These are phyloP conservation scores for Phytopythium vexans DNA, from an alignment of 352 stramenopile species.

Conservation along the genomic window DNA sequence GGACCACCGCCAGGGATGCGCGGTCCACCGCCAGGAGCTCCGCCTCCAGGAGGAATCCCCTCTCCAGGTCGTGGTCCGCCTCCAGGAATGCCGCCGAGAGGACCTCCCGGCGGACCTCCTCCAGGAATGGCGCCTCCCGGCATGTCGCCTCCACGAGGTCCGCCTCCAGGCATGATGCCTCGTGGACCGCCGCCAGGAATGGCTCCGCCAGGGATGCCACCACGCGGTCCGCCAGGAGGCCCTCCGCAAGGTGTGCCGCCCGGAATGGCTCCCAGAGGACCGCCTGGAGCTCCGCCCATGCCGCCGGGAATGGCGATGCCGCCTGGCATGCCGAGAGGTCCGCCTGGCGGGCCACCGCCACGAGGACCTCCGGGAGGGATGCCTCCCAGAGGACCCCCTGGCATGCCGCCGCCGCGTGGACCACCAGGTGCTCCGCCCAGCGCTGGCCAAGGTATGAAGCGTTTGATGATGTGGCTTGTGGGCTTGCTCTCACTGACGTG, in stretches of 20 bases:
- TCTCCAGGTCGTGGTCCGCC: slow-evolving; percentile 31
- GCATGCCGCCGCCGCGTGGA: slow-evolving; percentile 15
- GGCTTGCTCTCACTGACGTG: too few relatives aligned
- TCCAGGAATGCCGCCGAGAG: slow-evolving; percentile 26
- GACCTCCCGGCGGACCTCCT: slow-evolving; percentile 13
- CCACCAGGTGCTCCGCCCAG: slow-evolving; percentile 12
- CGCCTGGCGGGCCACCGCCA: slow-evolving; percentile 3
- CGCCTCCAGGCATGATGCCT: slow-evolving; percentile 29
- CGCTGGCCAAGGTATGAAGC: slow-evolving; percentile 1
- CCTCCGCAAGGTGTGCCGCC: slow-evolving; percentile 2
- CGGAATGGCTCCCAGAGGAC: slow-evolving; percentile 19
- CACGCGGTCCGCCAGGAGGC: too few relatives aligned
- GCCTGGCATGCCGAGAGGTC: slow-evolving; percentile 10
- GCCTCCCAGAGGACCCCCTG: slow-evolving; percentile 14
- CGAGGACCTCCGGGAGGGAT: slow-evolving; percentile 17
- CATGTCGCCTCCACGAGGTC: slow-evolving; percentile 16
- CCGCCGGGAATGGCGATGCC: slow-evolving; percentile 13
- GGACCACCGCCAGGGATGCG: slow-evolving; percentile 15
- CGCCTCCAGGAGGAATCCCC: slow-evolving; percentile 5
- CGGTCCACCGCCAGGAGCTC: slow-evolving; percentile 20
- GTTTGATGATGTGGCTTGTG: too few relatives aligned
- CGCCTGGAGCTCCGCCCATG: slow-evolving; percentile 13
- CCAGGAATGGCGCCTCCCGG: too few relatives aligned
- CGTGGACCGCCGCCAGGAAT: slow-evolving; percentile 33
- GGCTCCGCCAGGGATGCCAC: slow-evolving; percentile 11